These are phyloP conservation scores for Clathrospora elynae DNA, from an alignment of 2,329 filamentous ascomycete species.

Conservation along the genomic window DNA sequence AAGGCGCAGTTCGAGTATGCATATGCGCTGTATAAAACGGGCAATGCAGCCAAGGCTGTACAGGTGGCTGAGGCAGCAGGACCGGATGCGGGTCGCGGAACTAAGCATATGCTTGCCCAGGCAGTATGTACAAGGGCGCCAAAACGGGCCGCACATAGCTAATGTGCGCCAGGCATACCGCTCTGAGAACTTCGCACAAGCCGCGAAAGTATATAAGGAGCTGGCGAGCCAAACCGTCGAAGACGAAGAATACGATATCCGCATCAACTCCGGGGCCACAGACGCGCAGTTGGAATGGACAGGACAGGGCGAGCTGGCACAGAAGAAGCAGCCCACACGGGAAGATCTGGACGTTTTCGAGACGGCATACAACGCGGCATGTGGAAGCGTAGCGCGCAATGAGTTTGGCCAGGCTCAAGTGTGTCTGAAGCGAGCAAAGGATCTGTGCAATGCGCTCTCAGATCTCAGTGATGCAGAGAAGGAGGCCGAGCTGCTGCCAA, in stretches of 20 bases:
- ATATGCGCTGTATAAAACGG: slow-evolving; percentile 84
- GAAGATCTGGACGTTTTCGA: slow-evolving; percentile 78
- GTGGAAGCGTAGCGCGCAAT: slow-evolving; percentile 70
- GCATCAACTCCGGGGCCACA: slow-evolving; percentile 75
- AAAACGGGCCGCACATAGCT: slow-evolving; percentile 11
- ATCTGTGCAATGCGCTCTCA: slow-evolving; percentile 73
- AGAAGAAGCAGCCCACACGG: slow-evolving; percentile 60
- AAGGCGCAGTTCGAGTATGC: slow-evolving; percentile 71
- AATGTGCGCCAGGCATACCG: slow-evolving; percentile 64
- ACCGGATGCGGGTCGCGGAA: slow-evolving; percentile 52
- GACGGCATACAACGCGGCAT: slow-evolving; percentile 80
- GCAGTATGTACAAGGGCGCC: slow-evolving; percentile 52
- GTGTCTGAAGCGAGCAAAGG: slow-evolving; percentile 70
- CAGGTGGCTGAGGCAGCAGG: slow-evolving; percentile 53
- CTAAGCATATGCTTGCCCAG: slow-evolving; percentile 66
- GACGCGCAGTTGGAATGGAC: slow-evolving; percentile 76
- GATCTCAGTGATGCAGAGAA: slow-evolving; percentile 77
- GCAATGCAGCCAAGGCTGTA: slow-evolving; percentile 68
- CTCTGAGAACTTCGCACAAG: slow-evolving; percentile 72
- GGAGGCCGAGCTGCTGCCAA: slow-evolving; percentile 73
- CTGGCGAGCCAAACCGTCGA: slow-evolving; percentile 58
- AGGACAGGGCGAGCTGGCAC: slow-evolving; percentile 58
- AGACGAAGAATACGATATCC: slow-evolving; percentile 74
- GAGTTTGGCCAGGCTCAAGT: slow-evolving; percentile 68
- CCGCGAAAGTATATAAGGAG: slow-evolving; percentile 66